Evolutionary conservation across 805 yeast species (phyloP), one percentile per base, ranked within the genome.

Genomic region (Lipomyces kockii): DNA sequence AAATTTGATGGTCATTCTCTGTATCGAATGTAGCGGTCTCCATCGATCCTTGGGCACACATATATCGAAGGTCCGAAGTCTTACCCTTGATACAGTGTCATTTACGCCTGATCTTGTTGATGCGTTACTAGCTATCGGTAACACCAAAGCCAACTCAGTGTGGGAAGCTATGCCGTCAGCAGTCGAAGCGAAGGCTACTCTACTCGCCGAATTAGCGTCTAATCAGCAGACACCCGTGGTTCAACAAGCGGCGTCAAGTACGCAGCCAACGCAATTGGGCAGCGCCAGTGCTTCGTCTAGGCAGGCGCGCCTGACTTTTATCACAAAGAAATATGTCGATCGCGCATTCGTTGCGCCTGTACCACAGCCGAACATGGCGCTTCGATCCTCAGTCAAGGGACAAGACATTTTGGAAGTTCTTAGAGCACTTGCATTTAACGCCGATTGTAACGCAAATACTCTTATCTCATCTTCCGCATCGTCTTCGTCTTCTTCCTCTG

Each of bases 11-110:
- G 86, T 87, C 35, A 85, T 89, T 2, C 81, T 94, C 32, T 93
- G 98, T 77, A 88, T 91, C 57, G 87, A 88, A 61, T 93, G 98
- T 74, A 87, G 97, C 0, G 92, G 97, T 0, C 87, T 88, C n/a
- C 98, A 93, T 77, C 82, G 97, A 64, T 87, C 91, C 25, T 78
- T 94, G 75, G 97, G 98, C 0, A 83, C 97, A 0, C 92, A 89
- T 71, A 83, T 92, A 3, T 85, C 95, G 6, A 91, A 89, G 75
- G 86, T 93, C 3, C 83, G 91, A 70, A 91, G 97, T 0, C 80
- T 93, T 63, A 88, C 86, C n/a, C 80, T 91, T 57, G 98, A 93
- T 76, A 84, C 85, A 35, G 78, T 77, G 5, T 77, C 83, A 0
- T 84, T 88, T 73, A 84, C 86, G 2, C 81, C 81, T 14, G 97